A percentile compares a stretch with the other conserved stretches of the same genome.
phyloP scores from a whole-genome alignment of 225 moss, liverwort and hornwort genomes.

The Pseudisothecium myosuroides region DNA sequence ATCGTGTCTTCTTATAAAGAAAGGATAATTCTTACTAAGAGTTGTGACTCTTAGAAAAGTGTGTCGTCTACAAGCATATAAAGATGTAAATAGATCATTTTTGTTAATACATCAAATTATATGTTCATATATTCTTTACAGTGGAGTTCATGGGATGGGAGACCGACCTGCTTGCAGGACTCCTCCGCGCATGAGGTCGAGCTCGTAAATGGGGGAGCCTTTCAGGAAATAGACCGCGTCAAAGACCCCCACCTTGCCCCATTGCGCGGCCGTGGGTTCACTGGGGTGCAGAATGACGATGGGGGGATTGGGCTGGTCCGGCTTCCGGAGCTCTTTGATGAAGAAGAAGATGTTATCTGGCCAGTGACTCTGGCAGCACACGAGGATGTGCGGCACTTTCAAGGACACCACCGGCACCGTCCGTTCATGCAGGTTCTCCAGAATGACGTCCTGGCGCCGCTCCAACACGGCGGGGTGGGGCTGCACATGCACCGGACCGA shows the following conservation, averaged over 20 bases:
- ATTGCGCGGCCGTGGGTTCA: conserved; percentile 19
- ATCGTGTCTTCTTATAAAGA: not conserved
- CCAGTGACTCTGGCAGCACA: conserved; percentile 40
- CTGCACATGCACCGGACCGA: not conserved
- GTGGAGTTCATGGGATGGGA: not conserved
- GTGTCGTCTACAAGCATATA: not conserved
- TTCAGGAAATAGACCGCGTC: conserved; percentile 18
- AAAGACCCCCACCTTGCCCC: conserved; percentile 41
- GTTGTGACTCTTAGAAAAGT: not conserved
- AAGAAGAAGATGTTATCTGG: conserved; percentile 25
- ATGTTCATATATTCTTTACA: not conserved
- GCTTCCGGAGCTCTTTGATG: conserved; percentile 28
- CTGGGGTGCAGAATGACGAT: conserved; percentile 31
- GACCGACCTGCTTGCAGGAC: conserved; percentile 31
- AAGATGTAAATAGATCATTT: not conserved
- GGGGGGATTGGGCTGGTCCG: conserved; percentile 11
- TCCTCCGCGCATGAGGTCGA: conserved; percentile 45
- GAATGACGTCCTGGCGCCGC: conserved; percentile 18
- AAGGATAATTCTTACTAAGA: not conserved
- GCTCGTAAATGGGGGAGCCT: conserved; percentile 42
- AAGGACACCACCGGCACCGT: conserved; percentile 25
- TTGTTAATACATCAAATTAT: not conserved
- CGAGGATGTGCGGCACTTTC: conserved; percentile 16
- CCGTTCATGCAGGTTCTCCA: conserved; percentile 16
- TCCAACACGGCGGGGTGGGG: conserved; percentile 38